Evolutionary conservation across 352 stramenopile species (phyloP).

Genomic region (Globisporangium irregulare): DNA sequence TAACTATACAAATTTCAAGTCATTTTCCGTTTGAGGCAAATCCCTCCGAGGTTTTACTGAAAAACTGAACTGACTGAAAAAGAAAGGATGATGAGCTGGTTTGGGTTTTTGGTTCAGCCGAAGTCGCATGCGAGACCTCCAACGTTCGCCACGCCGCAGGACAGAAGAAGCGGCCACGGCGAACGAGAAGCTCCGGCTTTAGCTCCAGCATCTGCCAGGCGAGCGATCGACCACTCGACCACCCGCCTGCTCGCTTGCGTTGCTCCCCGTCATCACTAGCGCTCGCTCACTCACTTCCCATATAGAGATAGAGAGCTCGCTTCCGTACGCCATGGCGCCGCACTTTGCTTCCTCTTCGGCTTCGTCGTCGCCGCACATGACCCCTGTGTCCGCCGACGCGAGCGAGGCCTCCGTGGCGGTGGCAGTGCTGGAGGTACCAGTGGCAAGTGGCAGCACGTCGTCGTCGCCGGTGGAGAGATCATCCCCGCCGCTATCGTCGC

Average conservation of each 20-base stretch:
- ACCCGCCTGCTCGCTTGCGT: not conserved
- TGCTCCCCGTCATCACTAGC: too few relatives aligned
- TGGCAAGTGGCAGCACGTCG: not conserved
- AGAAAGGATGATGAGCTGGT: not conserved
- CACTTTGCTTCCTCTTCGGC: conserved; percentile 18
- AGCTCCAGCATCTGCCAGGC: not conserved
- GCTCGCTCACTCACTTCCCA: not conserved
- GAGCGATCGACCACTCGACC: not conserved
- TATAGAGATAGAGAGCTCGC: not conserved
- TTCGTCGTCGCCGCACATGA: conserved; percentile 4
- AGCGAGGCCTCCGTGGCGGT: conserved; percentile 2
- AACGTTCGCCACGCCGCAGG: not conserved
- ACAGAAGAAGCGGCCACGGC: not conserved
- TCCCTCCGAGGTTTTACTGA: not conserved
- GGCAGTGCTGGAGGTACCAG: not conserved
- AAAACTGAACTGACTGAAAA: not conserved
- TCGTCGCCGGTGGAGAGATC: not conserved
- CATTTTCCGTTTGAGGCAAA: not conserved
- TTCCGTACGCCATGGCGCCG: conserved; percentile 11
- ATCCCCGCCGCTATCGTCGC: not conserved
- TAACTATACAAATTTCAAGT: not conserved
- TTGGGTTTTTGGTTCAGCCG: not conserved
- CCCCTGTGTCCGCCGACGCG: not conserved
- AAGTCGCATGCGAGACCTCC: not conserved
- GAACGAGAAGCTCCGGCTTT: not conserved